These are phyloP conservation scores for Mucor velutinosus DNA, from an alignment of 371 early-diverging fungal genomes.

Conservation along the genomic window DNA sequence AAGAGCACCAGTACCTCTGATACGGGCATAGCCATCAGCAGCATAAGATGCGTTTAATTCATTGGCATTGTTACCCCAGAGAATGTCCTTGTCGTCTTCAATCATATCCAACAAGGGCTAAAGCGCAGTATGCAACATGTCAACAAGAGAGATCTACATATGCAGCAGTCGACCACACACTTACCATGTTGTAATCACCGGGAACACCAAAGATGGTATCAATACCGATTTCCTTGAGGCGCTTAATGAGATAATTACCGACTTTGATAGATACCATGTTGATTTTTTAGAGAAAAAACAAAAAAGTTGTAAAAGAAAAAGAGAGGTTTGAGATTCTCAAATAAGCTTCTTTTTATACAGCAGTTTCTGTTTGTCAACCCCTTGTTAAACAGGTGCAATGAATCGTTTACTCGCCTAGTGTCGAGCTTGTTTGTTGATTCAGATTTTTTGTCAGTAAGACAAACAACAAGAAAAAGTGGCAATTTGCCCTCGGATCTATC, in stretches of 20 bases:
- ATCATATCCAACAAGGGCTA: constrained; percentile 35
- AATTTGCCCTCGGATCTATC: background rate
- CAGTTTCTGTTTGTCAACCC: constrained; percentile 9
- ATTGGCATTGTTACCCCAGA: constrained; percentile 45
- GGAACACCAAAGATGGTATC: constrained; percentile 51
- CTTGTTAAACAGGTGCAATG: background rate
- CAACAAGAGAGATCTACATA: background rate
- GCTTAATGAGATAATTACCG: constrained; percentile 38
- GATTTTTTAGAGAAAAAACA: background rate
- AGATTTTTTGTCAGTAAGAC: background rate
- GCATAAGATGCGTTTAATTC: constrained; percentile 54
- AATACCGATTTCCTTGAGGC: constrained; percentile 48
- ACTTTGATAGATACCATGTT: constrained; percentile 25
- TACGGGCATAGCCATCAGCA: constrained; percentile 58
- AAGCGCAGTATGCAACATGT: background rate
- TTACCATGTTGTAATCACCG: constrained; percentile 56
- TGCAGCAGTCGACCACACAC: background rate
- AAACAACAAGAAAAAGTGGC: background rate
- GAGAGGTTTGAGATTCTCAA: background rate
- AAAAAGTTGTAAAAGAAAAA: background rate
- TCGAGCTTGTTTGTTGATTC: background rate
- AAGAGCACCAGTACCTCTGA: constrained; percentile 38
- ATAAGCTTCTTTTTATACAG: background rate
- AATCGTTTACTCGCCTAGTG: background rate
- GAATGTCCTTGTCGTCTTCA: constrained; percentile 39